These are phyloP conservation scores for Clarireedia hainanense DNA, from an alignment of 2,329 filamentous ascomycete genomes.

Conservation along the genomic window DNA sequence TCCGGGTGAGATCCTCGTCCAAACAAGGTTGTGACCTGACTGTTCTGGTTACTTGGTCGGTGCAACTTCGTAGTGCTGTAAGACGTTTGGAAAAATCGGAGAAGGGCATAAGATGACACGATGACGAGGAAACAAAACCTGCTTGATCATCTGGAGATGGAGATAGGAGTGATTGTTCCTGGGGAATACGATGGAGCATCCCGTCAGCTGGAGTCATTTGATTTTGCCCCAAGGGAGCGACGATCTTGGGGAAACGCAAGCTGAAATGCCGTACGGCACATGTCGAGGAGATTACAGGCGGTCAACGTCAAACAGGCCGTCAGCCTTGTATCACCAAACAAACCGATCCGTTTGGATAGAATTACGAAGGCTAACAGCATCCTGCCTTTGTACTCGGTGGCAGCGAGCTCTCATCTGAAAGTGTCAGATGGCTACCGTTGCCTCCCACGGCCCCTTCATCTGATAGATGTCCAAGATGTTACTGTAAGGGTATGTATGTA, in stretches of 20 bases:
- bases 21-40: too few species aligned
- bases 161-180: not conserved
- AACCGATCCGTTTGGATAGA: too few species aligned
- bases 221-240: too few species aligned
- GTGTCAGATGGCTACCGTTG: not conserved
- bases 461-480: too few species aligned
- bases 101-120: too few species aligned
- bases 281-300: not conserved
- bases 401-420: not conserved
- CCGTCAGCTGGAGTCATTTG: not conserved
- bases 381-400: not conserved
- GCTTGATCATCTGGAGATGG: slow-evolving; percentile 5
- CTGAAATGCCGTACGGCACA: not conserved
- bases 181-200: not conserved
- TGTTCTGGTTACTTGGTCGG: too few species aligned
- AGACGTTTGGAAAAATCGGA: too few species aligned
- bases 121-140: too few species aligned
- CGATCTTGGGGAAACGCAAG: not conserved
- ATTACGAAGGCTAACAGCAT: too few species aligned
- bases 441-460: not conserved
- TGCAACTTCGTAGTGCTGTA: too few species aligned
- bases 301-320: not conserved
- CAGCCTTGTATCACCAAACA: not conserved
- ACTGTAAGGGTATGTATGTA: not conserved
- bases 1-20: too few species aligned